These are phyloP conservation scores for Blastocystis sp. DNA, from an alignment of 352 stramenopile genomes.

Conservation along the genomic window DNA sequence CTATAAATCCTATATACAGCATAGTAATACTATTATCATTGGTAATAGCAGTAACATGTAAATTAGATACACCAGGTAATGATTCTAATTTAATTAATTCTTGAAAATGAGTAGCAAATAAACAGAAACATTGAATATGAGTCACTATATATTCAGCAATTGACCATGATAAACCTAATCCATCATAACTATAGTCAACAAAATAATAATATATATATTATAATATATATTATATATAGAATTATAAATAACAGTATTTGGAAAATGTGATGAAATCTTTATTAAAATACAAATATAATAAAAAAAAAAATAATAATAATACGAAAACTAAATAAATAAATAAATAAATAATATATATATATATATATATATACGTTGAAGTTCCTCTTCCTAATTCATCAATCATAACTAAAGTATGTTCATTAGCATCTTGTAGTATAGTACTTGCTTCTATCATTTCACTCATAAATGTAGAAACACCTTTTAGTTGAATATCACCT, in stretches of 20 bases:
- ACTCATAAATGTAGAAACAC: conserved; percentile 97
- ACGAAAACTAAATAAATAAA: too few species aligned
- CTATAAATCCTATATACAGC: too few species aligned
- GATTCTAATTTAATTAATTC: conserved; percentile 79
- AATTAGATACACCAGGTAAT: conserved; percentile 67
- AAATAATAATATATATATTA: too few species aligned
- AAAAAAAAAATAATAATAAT: conserved; percentile 59
- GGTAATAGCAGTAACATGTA: conserved; percentile 71
- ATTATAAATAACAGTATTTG: too few species aligned
- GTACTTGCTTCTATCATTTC: conserved; percentile 94
- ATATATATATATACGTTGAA: conserved; percentile 51
- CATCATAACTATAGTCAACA: conserved; percentile 39
- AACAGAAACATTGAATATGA: conserved; percentile 55
- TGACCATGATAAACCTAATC: conserved; percentile 69
- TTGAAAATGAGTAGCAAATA: conserved; percentile 98
- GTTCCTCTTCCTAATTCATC: conserved; percentile 93
- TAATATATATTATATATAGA: too few species aligned
- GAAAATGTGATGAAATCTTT: too few species aligned
- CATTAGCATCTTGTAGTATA: conserved; percentile 65
- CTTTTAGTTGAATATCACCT: conserved; percentile 78
- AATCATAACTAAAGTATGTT: conserved; percentile 75
- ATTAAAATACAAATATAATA: too few species aligned
- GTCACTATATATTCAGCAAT: conserved; percentile 85
- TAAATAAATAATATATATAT: too few species aligned
- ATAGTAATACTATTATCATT: conserved; percentile 57